Evolutionary conservation across 148 eudicot species (phyloP).

Genomic region (Gaultheria prostrata): DNA sequence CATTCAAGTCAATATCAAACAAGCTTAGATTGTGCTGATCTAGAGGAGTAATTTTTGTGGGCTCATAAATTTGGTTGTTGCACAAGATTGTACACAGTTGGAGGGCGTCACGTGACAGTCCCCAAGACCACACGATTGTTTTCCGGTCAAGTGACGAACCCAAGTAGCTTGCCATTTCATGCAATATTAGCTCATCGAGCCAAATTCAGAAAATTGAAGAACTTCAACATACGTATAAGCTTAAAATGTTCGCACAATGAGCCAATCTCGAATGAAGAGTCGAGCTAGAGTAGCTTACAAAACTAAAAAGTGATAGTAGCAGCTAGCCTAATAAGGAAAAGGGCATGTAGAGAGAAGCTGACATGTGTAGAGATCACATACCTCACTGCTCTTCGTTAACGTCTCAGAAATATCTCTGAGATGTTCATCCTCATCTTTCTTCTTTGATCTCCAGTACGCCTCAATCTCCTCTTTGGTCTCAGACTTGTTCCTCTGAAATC

Average conservation of each 20-base stretch:
- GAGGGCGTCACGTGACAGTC: background rate
- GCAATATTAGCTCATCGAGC: background rate
- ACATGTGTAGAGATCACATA: background rate
- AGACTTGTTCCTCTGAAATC: conserved; percentile 59
- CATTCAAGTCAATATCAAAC: background rate
- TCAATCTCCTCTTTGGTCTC: conserved; percentile 59
- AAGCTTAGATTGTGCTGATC: background rate
- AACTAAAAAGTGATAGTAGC: background rate
- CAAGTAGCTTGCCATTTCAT: background rate
- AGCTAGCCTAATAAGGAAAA: background rate
- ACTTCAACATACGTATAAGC: background rate
- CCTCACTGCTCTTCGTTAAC: conserved; percentile 21
- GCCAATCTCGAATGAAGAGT: background rate
- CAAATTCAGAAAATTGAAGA: background rate
- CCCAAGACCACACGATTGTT: background rate
- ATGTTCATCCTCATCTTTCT: conserved; percentile 51
- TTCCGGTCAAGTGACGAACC: background rate
- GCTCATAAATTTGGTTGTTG: background rate
- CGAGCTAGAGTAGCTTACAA: background rate
- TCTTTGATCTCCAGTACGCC: conserved; percentile 64
- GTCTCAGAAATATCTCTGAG: conserved; percentile 28
- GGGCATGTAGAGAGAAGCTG: background rate
- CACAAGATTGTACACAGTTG: background rate
- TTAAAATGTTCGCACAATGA: background rate
- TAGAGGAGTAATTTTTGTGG: background rate